Evolutionary conservation across 2,329 filamentous ascomycete species (phyloP), one percentile per base, ranked within the genome.

Genomic region (Plectosphaerella cucumerina): DNA sequence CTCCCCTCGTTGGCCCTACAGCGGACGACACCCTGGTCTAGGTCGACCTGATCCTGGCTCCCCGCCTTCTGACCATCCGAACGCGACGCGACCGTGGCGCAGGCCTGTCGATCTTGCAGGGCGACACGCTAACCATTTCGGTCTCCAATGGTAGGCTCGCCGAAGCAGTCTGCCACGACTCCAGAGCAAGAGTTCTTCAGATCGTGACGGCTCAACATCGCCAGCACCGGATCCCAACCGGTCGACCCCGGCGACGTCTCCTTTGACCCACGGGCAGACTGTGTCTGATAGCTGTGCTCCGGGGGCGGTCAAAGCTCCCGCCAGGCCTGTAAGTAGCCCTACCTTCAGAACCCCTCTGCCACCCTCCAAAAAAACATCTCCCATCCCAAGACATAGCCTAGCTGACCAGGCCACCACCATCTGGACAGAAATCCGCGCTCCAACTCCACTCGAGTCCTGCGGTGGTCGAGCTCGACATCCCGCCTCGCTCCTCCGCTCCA

Each of bases 161-260:
- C 55, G 53, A 53, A 55, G 53, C 48, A 56, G 53, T 34, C 55
- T 53, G 23, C 54, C 54, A 21, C 53, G n/a, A 37, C 44, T 20
- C 42, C 33, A 41, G 39, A 18, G n/a, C n/a, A 12, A 42, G 39
- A 20, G 17, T 18, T 42, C 39, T 6, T n/a, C n/a, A n/a, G n/a
- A 42, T 42, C 39, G 39, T 42, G 39, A 42, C 39, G 39, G n/a
- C 18, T 51, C 42, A 10, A 37, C 45, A 46, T 23, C 33, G 9
- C 50, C 51, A 18, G 37, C 34, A 21, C 43, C 23, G 26, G 14
- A 33, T n/a, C 12, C 42, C 26, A 17, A 43, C 42, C 35, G 31
- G 45, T 37, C 23, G 17, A 33, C 43, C 34, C 44, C 10, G 18
- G 45, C 17, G 37, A 22, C 42, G 41, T 44, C 26, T 26, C 37